A percentile compares a stretch with the other conserved stretches of the same genome.
phyloP scores from a whole-genome alignment of 129 eudicot genomes.

The Pulicaria dysenterica region DNA sequence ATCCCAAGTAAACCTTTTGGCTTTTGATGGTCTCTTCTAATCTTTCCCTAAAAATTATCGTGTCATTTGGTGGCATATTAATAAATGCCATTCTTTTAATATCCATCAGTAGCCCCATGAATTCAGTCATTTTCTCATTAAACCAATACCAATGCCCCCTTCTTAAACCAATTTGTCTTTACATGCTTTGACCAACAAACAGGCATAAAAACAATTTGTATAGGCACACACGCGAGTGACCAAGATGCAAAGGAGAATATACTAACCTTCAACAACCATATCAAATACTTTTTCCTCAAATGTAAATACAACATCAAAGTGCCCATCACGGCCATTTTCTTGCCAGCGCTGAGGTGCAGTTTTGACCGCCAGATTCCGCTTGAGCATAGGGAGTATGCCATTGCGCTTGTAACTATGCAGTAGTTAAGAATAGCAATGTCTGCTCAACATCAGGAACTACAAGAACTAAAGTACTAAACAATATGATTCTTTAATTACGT shows the following conservation, averaged over 20 bases:
- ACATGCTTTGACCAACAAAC: too few species aligned
- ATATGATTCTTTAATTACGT: neutral
- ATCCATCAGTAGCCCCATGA: too few species aligned
- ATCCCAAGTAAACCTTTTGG: too few species aligned
- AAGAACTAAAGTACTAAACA: neutral
- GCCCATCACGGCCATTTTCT: constrained; percentile 80
- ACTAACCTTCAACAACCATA: constrained; percentile 84
- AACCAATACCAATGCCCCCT: too few species aligned
- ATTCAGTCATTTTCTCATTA: too few species aligned
- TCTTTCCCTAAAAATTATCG: too few species aligned
- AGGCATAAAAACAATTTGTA: neutral
- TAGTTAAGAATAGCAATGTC: constrained; percentile 28
- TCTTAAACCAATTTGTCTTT: too few species aligned
- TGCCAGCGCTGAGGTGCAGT: constrained; percentile 87
- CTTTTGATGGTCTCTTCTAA: too few species aligned
- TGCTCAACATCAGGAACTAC: neutral
- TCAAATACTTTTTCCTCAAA: constrained; percentile 93
- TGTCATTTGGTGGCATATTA: too few species aligned
- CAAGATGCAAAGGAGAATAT: constrained; percentile 1
- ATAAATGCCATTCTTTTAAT: too few species aligned
- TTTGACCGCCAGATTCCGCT: constrained; percentile 77
- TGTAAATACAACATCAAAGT: constrained; percentile 82
- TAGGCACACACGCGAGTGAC: neutral
- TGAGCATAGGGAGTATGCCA: constrained; percentile 88
- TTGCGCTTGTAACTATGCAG: constrained; percentile 67